Evolutionary conservation across 495 filamentous ascomycete genomes (phyloP).

Genomic region (Xylaria intraflava): DNA sequence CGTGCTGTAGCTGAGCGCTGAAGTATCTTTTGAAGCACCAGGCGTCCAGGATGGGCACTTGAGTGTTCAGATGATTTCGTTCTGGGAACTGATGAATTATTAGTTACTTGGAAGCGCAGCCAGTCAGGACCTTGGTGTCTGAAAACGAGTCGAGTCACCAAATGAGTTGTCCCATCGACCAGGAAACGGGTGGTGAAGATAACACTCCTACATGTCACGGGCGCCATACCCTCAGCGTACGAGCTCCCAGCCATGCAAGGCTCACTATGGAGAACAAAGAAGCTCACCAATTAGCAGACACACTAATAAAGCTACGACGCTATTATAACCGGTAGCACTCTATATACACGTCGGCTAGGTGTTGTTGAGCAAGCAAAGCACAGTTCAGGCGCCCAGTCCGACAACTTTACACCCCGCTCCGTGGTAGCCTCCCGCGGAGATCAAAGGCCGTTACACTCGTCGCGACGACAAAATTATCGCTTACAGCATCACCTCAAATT

Average conservation of each 20-base stretch:
- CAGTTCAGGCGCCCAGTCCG: not conserved
- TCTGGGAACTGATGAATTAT: constrained; percentile 11
- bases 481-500: constrained; percentile 8
- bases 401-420: not conserved
- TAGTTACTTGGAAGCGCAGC: constrained; percentile 13
- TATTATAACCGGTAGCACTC: constrained; percentile 1
- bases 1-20: no score
- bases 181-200: constrained; percentile 1
- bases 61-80: constrained; percentile 3
- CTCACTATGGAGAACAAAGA: not conserved
- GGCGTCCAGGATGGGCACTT: constrained; percentile 9
- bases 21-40: constrained; percentile 12
- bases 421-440: not conserved
- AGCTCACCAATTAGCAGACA: constrained; percentile 11
- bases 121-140: constrained; percentile 4
- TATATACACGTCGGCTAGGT: not conserved
- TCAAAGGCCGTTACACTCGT: not conserved
- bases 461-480: not conserved
- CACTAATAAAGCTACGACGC: constrained; percentile 18
- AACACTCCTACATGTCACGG: not conserved
- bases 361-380: not conserved
- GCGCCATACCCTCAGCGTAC: constrained; percentile 12
- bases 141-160: constrained; percentile 9
- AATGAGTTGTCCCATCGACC: not conserved
- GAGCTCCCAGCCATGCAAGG: not conserved